Conservation (phyloP, 1,284 basidiomycete genomes). For the Amanita bisporigera region DNA sequence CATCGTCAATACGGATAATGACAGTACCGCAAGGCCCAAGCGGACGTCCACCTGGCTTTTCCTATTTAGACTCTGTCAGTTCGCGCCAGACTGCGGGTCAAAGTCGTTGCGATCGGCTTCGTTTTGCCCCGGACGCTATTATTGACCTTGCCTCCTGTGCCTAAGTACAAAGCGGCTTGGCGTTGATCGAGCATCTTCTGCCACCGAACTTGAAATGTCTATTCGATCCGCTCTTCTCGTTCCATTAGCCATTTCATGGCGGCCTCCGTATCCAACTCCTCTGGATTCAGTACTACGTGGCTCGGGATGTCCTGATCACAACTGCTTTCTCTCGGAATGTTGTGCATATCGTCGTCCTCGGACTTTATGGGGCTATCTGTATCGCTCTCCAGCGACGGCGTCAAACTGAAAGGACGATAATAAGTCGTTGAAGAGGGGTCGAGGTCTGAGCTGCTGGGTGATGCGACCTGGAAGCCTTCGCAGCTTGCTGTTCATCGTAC, state of each 20-base stretch:
- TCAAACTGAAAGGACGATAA: background rate
- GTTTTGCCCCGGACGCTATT: background rate
- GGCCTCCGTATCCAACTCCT: background rate
- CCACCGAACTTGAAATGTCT: background rate
- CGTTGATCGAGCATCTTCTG: constrained; percentile 7
- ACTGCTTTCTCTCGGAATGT: background rate
- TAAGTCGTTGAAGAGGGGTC: background rate
- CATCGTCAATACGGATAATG: background rate
- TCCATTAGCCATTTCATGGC: background rate
- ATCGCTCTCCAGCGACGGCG: background rate
- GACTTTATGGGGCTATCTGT: background rate
- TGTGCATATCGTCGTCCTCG: background rate
- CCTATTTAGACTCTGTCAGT: background rate
- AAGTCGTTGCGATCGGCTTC: background rate
- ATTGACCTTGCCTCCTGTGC: background rate
- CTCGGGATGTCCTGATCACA: background rate
- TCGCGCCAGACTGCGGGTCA: background rate
- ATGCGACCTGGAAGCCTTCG: background rate
- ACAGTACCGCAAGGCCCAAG: constrained; percentile 4
- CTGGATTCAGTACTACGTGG: background rate
- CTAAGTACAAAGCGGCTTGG: background rate
- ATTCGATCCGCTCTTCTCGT: background rate
- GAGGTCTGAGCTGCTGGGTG: background rate
- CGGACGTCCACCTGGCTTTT: background rate
- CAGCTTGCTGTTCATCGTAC: background rate